phyloP scores from a whole-genome alignment of 208 protist genomes.

The Entamoeba moshkovskii region DNA sequence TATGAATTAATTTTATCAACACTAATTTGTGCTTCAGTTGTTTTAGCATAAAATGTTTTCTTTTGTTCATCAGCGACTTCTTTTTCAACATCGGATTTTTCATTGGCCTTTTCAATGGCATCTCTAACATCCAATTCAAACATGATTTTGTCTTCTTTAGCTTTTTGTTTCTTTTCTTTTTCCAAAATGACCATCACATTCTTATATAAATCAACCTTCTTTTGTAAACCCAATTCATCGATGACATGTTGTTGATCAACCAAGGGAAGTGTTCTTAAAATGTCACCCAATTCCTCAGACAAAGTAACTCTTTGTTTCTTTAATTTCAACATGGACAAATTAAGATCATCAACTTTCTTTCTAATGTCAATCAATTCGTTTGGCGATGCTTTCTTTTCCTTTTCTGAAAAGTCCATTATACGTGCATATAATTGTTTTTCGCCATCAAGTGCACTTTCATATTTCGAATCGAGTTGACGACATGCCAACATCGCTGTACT shows the following conservation, averaged over 20 bases:
- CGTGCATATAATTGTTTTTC: not conserved
- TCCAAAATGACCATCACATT: not conserved
- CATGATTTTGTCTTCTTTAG: not conserved
- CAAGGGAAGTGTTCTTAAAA: not conserved
- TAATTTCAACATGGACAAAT: not conserved
- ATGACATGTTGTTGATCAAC: not conserved
- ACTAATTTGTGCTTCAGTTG: not conserved
- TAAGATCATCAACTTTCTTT: not conserved
- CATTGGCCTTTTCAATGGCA: not conserved
- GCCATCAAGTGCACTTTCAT: not conserved
- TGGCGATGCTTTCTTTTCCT: not conserved
- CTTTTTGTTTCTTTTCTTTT: not conserved
- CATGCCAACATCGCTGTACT: not conserved
- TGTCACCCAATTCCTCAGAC: not conserved
- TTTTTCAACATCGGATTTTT: not conserved
- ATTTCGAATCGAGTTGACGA: not conserved
- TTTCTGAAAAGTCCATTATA: not conserved
- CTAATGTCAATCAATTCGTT: not conserved
- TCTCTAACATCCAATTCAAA: not conserved
- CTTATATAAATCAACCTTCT: not conserved
- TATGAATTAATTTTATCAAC: not conserved
- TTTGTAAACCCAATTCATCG: not conserved
- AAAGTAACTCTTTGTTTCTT: not conserved
- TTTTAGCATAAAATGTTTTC: not conserved
- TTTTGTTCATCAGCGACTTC: not conserved